Percentiles rank a stretch among this genome's conserved stretches.
These are phyloP conservation scores for Crithidia brevicula DNA, from an alignment of 208 protist genomes.

Conservation along the genomic window DNA sequence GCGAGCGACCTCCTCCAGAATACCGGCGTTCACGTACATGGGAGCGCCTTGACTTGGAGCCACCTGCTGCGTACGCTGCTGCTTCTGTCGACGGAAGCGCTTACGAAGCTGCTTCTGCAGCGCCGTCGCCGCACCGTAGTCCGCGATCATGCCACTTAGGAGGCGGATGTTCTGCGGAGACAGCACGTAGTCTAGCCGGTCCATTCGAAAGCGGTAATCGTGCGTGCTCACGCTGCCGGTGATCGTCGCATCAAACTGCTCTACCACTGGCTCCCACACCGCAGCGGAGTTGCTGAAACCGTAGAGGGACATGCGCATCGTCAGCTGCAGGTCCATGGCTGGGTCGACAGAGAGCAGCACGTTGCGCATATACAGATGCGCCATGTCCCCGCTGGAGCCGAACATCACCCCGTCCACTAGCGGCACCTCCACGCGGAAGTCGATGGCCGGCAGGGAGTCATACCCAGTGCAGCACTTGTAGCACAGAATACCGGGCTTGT, in stretches of 20 bases:
- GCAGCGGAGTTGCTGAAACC: slow-evolving; percentile 75
- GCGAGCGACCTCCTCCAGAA: slow-evolving; percentile 26
- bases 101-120: slow-evolving; percentile 68
- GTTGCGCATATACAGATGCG: slow-evolving; percentile 50
- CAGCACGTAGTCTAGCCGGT: slow-evolving; percentile 74
- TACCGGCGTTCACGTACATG: slow-evolving; percentile 39
- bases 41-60: slow-evolving; percentile 32
- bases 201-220: slow-evolving; percentile 60
- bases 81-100: slow-evolving; percentile 46
- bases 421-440: slow-evolving; percentile 68
- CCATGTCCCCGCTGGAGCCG: slow-evolving; percentile 57
- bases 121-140: slow-evolving; percentile 53
- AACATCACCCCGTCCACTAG: slow-evolving; percentile 69
- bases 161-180: slow-evolving; percentile 76
- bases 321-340: slow-evolving; percentile 57
- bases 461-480: slow-evolving; percentile 85
- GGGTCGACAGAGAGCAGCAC: slow-evolving; percentile 48
- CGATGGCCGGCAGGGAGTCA: slow-evolving; percentile 53
- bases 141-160: slow-evolving; percentile 44
- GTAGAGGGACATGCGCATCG: slow-evolving; percentile 53
- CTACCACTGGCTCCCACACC: slow-evolving; percentile 88
- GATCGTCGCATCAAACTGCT: slow-evolving; percentile 54
- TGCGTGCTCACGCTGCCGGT: slow-evolving; percentile 58
- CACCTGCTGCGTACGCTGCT: slow-evolving; percentile 32
- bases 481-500: slow-evolving; percentile 62